phyloP scores from a whole-genome alignment of 83 land plant species.

The Larix sibirica region DNA sequence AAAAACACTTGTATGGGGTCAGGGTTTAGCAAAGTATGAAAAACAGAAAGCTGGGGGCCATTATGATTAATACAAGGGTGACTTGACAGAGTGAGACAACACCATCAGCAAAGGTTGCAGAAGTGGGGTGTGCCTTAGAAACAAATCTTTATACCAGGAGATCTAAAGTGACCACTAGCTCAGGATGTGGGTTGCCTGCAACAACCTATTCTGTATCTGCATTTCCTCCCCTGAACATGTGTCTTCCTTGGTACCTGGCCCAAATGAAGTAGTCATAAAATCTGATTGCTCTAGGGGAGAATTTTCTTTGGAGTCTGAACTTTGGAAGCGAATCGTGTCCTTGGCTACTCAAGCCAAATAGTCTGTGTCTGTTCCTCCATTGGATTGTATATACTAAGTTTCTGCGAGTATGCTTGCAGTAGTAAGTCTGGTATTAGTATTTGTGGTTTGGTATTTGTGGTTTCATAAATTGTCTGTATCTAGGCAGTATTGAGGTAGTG shows the following conservation, averaged over 20 bases:
- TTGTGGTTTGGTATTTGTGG: too few relatives aligned
- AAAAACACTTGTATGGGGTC: constrained; percentile 64
- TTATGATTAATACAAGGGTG: constrained; percentile 26
- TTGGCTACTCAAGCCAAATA: too few relatives aligned
- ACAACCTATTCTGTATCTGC: constrained; percentile 56
- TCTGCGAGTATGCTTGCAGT: too few relatives aligned
- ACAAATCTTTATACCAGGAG: constrained; percentile 33
- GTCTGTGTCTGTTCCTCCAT: too few relatives aligned
- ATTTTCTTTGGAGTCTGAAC: constrained; percentile 30
- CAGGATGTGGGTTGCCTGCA: constrained; percentile 46
- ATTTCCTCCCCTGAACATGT: constrained; percentile 42
- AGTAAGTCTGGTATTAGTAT: too few relatives aligned
- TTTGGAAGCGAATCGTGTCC: constrained; percentile 13
- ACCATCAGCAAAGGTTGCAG: neutral
- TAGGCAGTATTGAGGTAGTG: too few relatives aligned
- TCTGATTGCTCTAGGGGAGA: constrained; percentile 9
- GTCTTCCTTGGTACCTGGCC: neutral
- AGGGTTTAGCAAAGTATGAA: constrained; percentile 73
- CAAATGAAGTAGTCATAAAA: constrained; percentile 22
- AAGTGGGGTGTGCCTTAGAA: neutral
- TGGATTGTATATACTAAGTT: too few relatives aligned
- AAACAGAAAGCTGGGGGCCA: constrained; percentile 55
- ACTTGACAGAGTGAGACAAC: neutral
- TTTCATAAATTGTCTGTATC: too few relatives aligned
- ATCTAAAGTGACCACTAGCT: constrained; percentile 18